Percentiles rank a stretch among this genome's conserved stretches.
Conservation (phyloP, 139 green algal species). For the Dunaliella primolecta region DNA sequence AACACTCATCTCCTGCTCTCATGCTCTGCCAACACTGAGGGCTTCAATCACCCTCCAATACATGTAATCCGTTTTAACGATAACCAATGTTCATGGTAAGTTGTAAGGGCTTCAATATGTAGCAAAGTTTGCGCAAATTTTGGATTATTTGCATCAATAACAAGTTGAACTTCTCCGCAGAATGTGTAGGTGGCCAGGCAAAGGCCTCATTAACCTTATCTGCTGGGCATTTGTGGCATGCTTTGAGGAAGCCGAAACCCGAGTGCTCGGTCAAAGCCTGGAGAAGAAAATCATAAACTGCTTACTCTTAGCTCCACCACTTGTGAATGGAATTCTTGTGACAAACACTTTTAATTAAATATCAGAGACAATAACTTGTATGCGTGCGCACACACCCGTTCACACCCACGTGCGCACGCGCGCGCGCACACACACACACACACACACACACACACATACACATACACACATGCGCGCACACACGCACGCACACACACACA, state of each 20-base stretch:
- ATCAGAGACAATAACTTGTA: background rate
- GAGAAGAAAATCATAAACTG: background rate
- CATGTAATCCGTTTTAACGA: background rate
- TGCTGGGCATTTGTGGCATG: too few species aligned
- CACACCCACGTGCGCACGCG: background rate
- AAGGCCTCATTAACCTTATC: too few species aligned
- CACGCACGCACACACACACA: background rate
- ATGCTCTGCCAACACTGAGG: background rate
- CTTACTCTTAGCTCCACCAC: background rate
- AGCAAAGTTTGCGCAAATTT: too few species aligned
- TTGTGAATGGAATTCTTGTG: background rate
- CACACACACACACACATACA: background rate
- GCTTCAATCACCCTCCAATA: background rate
- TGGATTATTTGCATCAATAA: too few species aligned
- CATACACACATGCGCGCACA: background rate
- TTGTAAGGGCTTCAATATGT: too few species aligned
- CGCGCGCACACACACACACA: background rate
- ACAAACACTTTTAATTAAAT: background rate
- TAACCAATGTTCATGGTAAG: too few species aligned
- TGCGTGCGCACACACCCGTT: background rate
- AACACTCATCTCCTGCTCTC: background rate
- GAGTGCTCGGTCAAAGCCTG: background rate
- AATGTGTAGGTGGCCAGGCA: too few species aligned
- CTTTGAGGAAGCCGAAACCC: background rate
- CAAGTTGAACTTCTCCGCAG: too few species aligned